Evolutionary conservation across 176 grass and related monocot genomes (phyloP).

Genomic region (Dactylis glomerata): DNA sequence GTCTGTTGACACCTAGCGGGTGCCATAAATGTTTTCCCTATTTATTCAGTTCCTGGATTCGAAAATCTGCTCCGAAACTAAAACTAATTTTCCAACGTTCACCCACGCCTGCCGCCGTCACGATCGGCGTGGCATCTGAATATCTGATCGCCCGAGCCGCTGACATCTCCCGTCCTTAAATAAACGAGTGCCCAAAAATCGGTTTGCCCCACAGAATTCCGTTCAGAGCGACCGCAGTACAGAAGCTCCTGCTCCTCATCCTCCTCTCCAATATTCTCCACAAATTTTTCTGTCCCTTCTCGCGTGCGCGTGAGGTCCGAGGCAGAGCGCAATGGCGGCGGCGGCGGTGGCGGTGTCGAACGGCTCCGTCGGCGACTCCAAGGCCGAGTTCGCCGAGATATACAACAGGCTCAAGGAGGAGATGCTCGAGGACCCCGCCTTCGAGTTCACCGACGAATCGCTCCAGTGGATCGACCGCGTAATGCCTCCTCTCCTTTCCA

Average conservation of each 20-base stretch:
- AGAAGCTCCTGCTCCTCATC: background rate
- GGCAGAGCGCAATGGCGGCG: conserved; percentile 12
- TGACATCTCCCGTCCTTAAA: conserved; percentile 31
- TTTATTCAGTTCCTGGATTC: too few relatives aligned
- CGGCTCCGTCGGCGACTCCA: conserved; percentile 43
- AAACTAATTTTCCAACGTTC: background rate
- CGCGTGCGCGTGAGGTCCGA: background rate
- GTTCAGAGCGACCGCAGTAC: background rate
- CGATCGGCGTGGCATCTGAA: background rate
- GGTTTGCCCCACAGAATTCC: background rate
- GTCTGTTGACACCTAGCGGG: too few relatives aligned
- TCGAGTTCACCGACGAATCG: conserved; percentile 94
- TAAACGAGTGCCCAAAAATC: conserved; percentile 11
- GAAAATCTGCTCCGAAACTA: too few relatives aligned
- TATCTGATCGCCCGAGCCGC: background rate
- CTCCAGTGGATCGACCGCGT: conserved; percentile 91
- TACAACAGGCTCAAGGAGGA: conserved; percentile 74
- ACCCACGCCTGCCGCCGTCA: background rate
- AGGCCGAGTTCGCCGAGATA: conserved; percentile 56
- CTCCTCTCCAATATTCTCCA: background rate
- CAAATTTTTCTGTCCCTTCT: background rate
- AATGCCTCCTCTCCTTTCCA: conserved; percentile 7
- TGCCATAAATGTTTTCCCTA: too few relatives aligned
- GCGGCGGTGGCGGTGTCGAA: conserved; percentile 32
- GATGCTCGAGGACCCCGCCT: conserved; percentile 85